A percentile compares a stretch with the other conserved stretches of the same genome.
Evolutionary conservation across 2,329 filamentous ascomycete species (phyloP).

Genomic region (Tetracladium maxilliforme): DNA sequence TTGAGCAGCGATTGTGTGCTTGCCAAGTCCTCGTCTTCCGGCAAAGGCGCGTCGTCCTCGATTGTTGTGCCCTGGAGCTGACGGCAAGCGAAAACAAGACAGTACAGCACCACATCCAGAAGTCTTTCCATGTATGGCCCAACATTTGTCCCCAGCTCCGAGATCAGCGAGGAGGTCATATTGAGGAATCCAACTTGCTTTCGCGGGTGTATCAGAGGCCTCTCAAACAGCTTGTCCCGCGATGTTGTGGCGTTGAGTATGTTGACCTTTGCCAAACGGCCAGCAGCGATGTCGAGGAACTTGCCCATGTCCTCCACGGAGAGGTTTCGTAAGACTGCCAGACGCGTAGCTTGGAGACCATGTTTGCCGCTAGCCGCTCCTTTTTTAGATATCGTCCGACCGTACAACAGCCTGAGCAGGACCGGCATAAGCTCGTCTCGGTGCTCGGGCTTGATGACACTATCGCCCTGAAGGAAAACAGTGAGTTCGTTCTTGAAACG

Average conservation of each 20-base stretch:
- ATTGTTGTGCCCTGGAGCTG: constrained; percentile 27
- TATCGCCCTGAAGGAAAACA: constrained; percentile 66
- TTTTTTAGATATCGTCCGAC: constrained; percentile 71
- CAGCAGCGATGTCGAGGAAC: constrained; percentile 73
- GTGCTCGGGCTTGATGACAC: constrained; percentile 60
- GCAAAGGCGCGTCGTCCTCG: constrained; percentile 14
- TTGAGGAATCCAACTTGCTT: constrained; percentile 87
- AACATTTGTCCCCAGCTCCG: constrained; percentile 65
- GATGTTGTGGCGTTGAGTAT: constrained; percentile 36
- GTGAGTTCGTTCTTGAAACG: constrained; percentile 91
- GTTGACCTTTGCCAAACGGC: constrained; percentile 46
- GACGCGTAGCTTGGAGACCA: constrained; percentile 66
- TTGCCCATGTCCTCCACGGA: constrained; percentile 58
- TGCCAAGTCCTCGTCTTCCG: constrained; percentile 15
- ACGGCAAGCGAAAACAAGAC: constrained; percentile 55
- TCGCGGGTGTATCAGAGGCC: constrained; percentile 48
- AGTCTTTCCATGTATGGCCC: constrained; percentile 52
- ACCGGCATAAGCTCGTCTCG: constrained; percentile 67
- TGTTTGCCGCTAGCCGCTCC: constrained; percentile 63
- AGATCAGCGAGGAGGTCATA: constrained; percentile 78
- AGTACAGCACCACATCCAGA: constrained; percentile 68
- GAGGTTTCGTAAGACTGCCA: constrained; percentile 70
- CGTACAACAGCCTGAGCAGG: constrained; percentile 75
- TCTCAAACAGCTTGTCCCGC: constrained; percentile 35
- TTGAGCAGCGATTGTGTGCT: constrained; percentile 43